Evolutionary conservation across 2,329 filamentous ascomycete genomes (phyloP), one percentile per base, ranked within the genome.

Genomic region (Bipolaris zeicola): DNA sequence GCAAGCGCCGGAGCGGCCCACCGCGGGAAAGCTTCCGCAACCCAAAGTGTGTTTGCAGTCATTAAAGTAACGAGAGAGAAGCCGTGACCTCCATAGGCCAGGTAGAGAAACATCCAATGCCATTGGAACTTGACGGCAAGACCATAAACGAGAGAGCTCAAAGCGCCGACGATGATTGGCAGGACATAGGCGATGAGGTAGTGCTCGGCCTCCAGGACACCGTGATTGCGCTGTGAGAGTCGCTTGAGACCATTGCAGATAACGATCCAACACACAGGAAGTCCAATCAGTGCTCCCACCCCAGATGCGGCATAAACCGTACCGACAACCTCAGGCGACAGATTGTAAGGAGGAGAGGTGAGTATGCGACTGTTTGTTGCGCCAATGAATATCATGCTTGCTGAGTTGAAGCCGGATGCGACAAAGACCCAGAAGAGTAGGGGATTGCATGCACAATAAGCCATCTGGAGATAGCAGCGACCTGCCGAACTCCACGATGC

Each of bases 401-500:
- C 65, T 24, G 66, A 68, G 33, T 69, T 73, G 52, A 70, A 58
- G 0, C 66, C 46, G 1, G 65, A 61, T 3, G 64, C 62, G 26
- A 74, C 57, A 24, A 69, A 60, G 1, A 72, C 66, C 70, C 71
- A 74, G 48, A 72, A 70, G n/a, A 74, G 65, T 22, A 74, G 61
- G 0, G 71, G 70, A 22, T 73, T 74, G 28, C 60, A 22, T 5
- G 54, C 42, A 31, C 71, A 74, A 52, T 70, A 71, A 5, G 58
- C 55, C 43, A 74, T 70, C 31, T 74, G 70, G 14, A 61, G 48
- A 22, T 67, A 70, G 48, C 67, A 73, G 1, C 57, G 52, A 1
- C 62, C 60, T 39, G 66, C 62, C 4, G 70, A 61, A 16, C 55
- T 62, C 69, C 69, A 74, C 0, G 65, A 69, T 2, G 64, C 64